Conservation (phyloP, 1,139 yeast species). For the Candida anutae region DNA sequence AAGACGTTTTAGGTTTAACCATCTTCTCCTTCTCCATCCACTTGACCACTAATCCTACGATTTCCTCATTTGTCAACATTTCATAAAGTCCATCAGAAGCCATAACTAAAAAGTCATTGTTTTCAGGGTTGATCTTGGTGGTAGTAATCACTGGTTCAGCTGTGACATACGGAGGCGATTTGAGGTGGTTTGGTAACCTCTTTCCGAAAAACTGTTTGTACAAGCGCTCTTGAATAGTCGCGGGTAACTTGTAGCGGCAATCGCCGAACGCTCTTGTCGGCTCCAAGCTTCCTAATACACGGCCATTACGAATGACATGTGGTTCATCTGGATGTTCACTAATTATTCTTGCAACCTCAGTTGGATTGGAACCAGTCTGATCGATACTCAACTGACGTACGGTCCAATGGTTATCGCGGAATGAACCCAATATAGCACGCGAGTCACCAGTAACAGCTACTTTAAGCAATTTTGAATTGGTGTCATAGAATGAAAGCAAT, state of each 20-base stretch:
- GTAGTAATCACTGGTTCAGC: slow-evolving; percentile 93
- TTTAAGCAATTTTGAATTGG: slow-evolving; percentile 59
- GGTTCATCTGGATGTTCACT: slow-evolving; percentile 91
- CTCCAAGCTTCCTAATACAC: slow-evolving; percentile 90
- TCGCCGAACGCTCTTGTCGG: slow-evolving; percentile 98
- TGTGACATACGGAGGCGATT: slow-evolving; percentile 94
- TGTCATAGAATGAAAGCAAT: slow-evolving; percentile 76
- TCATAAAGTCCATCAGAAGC: slow-evolving; percentile 95
- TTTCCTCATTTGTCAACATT: slow-evolving; percentile 85
- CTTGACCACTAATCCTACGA: slow-evolving; percentile 82
- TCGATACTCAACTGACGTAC: slow-evolving; percentile 82
- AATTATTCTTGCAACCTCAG: slow-evolving; percentile 77
- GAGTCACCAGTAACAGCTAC: slow-evolving; percentile 98
- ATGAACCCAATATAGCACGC: slow-evolving; percentile 79
- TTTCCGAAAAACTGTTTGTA: slow-evolving; percentile 80
- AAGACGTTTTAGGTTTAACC: slow-evolving; percentile 45
- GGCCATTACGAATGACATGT: slow-evolving; percentile 74
- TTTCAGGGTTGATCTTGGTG: slow-evolving; percentile 61
- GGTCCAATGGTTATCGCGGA: slow-evolving; percentile 70
- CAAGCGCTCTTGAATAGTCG: slow-evolving; percentile 63
- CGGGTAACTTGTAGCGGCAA: slow-evolving; percentile 80
- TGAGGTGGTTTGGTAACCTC: slow-evolving; percentile 66
- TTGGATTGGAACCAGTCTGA: slow-evolving; percentile 88
- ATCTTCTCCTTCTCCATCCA: slow-evolving; percentile 83
- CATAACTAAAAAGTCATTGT: slow-evolving; percentile 81